phyloP scores from a whole-genome alignment of 805 yeast species.

The Teunomyces aglyptinius region DNA sequence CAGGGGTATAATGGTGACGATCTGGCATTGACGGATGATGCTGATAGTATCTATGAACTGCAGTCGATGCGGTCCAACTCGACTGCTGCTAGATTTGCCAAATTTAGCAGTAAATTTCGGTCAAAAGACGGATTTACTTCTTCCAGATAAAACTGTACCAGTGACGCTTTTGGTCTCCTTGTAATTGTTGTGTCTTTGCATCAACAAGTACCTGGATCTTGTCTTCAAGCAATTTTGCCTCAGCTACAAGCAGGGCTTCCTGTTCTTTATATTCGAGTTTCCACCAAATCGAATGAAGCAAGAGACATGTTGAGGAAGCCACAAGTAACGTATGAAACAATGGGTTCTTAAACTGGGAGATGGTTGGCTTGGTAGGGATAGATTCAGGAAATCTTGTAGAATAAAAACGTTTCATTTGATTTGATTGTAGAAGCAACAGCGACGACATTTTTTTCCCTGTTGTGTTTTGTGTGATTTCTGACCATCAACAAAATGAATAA shows the following conservation, averaged over 20 bases:
- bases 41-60: conserved; percentile 15
- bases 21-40: conserved; percentile 11
- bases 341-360: conserved; percentile 38
- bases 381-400: conserved; percentile 4
- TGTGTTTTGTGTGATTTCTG: not conserved
- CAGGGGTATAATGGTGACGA: conserved; percentile 18
- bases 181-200: conserved; percentile 20
- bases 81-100: conserved; percentile 16
- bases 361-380: conserved; percentile 23
- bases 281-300: conserved; percentile 33
- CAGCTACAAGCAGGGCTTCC: conserved; percentile 14
- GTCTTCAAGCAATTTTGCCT: conserved; percentile 20
- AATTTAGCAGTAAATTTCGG: conserved; percentile 15
- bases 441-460: not conserved
- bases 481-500: not conserved
- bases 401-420: not conserved
- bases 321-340: conserved; percentile 37
- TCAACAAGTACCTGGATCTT: conserved; percentile 30
- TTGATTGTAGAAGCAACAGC: not conserved
- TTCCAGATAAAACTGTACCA: conserved; percentile 14
- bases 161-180: conserved; percentile 7
- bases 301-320: conserved; percentile 38
- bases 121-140: not conserved
- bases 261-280: conserved; percentile 28
- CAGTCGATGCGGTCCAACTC: conserved; percentile 23